A percentile compares a stretch with the other conserved stretches of the same genome.
Conservation (phyloP, 2,329 filamentous ascomycete species). For the Pseudocercospora fijiensis region DNA sequence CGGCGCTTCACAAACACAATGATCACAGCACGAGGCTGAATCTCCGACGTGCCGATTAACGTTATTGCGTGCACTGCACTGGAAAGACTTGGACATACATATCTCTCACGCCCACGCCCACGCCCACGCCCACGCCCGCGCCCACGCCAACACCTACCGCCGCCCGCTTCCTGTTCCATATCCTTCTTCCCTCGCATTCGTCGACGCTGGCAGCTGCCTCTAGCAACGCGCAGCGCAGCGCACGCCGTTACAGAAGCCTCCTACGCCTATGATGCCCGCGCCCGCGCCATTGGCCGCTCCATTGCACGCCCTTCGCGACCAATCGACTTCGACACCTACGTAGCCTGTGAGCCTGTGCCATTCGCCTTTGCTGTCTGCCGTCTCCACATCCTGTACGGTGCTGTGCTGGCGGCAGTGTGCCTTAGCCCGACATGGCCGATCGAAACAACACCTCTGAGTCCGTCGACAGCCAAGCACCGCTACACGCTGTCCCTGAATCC, state of each 20-base stretch:
- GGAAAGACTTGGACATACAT: background rate
- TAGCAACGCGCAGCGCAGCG: background rate
- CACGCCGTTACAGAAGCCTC: background rate
- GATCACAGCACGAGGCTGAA: background rate
- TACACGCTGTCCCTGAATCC: no score
- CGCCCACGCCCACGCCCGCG: background rate
- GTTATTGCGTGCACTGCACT: background rate
- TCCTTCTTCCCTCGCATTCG: background rate
- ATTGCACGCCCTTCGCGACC: constrained; percentile 1
- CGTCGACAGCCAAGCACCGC: background rate
- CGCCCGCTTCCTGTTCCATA: no score
- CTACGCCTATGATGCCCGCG: constrained; percentile 15
- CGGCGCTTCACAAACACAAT: background rate
- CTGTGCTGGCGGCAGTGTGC: constrained; percentile 6
- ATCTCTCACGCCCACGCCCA: background rate
- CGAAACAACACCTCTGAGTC: constrained; percentile 3
- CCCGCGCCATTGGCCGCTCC: constrained; percentile 12
- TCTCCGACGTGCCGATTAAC: background rate
- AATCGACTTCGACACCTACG: constrained; percentile 10
- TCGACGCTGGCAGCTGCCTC: background rate
- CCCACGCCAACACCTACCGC: no score
- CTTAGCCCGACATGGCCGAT: constrained; percentile 18
- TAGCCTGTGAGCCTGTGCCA: background rate
- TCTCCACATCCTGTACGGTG: background rate
- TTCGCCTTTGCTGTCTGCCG: background rate